phyloP scores from a whole-genome alignment of 2,329 filamentous ascomycete genomes.

The Drechslerella dactyloides region DNA sequence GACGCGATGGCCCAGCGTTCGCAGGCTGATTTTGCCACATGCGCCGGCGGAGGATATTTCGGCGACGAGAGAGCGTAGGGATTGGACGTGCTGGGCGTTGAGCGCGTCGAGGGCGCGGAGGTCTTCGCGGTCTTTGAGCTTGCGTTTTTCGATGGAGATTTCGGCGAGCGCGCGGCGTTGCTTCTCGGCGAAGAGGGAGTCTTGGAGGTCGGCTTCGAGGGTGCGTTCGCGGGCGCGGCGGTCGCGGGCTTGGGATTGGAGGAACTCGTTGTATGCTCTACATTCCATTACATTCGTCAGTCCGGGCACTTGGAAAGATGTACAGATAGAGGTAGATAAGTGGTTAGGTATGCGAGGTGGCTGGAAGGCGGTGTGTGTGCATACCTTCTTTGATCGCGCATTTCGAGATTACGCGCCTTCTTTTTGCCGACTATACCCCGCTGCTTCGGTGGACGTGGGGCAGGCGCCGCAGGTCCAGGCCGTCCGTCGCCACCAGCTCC shows the following conservation, averaged over 20 bases:
- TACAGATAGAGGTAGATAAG: neutral
- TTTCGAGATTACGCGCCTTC: conserved; percentile 45
- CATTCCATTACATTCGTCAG: neutral
- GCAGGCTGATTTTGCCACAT: conserved; percentile 29
- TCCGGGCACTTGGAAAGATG: neutral
- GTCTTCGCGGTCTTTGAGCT: conserved; percentile 31
- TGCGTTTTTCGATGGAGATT: conserved; percentile 43
- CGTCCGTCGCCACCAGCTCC: neutral
- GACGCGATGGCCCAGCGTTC: conserved; percentile 27
- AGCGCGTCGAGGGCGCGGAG: conserved; percentile 17
- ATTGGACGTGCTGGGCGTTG: conserved; percentile 12
- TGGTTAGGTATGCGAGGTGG: neutral
- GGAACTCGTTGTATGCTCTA: conserved; percentile 43
- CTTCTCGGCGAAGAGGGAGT: conserved; percentile 37
- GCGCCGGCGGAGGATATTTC: conserved; percentile 1
- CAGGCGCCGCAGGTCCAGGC: neutral
- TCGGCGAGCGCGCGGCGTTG: conserved; percentile 44
- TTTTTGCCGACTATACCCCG: conserved; percentile 47
- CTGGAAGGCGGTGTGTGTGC: no score
- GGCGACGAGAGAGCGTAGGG: conserved; percentile 1
- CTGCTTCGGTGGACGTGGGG: conserved; percentile 11
- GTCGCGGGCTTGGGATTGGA: conserved; percentile 36
- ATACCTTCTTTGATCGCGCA: conserved; percentile 45
- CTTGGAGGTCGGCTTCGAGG: conserved; percentile 31
- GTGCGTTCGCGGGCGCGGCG: conserved; percentile 36